Evolutionary conservation across 2,329 filamentous ascomycete genomes (phyloP).

Genomic region (Setomelanomma holmii): DNA sequence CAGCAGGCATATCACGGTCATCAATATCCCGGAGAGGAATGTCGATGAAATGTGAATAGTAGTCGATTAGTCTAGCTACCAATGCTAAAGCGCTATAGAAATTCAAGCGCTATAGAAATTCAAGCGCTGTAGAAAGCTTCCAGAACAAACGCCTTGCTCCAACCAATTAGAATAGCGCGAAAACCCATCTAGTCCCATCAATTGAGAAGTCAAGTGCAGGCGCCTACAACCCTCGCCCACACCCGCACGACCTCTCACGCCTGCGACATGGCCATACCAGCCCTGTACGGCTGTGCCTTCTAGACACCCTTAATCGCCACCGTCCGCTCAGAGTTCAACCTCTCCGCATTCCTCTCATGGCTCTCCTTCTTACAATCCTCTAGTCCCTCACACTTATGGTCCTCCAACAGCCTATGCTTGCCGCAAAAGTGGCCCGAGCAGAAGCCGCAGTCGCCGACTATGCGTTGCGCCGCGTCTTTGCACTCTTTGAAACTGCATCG

Average conservation of each 20-base stretch:
- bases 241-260: neutral
- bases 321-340: slow-evolving; percentile 90
- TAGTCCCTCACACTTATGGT: slow-evolving; percentile 89
- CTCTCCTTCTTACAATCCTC: slow-evolving; percentile 99
- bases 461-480: slow-evolving; percentile 85
- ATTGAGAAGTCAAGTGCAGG: neutral
- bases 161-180: neutral
- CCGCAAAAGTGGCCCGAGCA: slow-evolving; percentile 94
- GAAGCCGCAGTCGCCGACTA: slow-evolving; percentile 95
- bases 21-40: no score
- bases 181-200: neutral
- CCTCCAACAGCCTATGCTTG: slow-evolving; percentile 91
- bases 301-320: slow-evolving; percentile 91
- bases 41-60: neutral
- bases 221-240: neutral
- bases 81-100: neutral
- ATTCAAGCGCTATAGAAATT: neutral
- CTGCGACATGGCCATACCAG: neutral
- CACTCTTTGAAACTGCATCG: slow-evolving; percentile 91
- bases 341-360: slow-evolving; percentile 90
- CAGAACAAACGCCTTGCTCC: neutral
- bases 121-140: neutral
- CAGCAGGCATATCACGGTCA: no score
- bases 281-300: slow-evolving; percentile 1
- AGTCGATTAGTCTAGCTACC: neutral